Base-by-base conservation (phyloP, 2,329 filamentous ascomycete genomes). In the Zasmidium angulare region DNA sequence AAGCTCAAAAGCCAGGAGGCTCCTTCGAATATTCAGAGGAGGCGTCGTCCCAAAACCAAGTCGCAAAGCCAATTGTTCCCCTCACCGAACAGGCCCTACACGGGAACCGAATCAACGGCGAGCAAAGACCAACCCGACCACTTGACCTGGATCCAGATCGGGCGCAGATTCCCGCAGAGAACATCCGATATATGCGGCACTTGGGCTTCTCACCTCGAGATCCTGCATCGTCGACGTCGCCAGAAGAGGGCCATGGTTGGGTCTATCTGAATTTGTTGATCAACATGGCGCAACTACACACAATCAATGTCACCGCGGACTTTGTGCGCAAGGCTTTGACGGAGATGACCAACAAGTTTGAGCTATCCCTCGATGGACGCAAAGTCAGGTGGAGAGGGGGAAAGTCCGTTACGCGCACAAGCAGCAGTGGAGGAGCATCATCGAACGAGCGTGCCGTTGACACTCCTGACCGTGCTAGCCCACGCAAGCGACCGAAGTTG, bases 271-370 rank as follows among this genome's bases (percentile, higher is more conserved):
- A 95, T 66, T 76, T 96, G 0, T 80, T 96, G 1, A 87, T 88
- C 70, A 92, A 89, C 69, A 83, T 96, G 79, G 91, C 91, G 0
- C 91, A 96, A 74, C 77, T 96, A 19, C 91, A 96, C 68, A 93
- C 92, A 0, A 82, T 95, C 66, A 93, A 91, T 59, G 90, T 96
- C 1, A 92, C 91, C 0, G 82, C 87, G 0, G 86, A 88, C 24
- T 93, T 93, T 67, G 86, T 95, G 43, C 86, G 89, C 59, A 84
- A 84, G 36, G 89, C 91, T 0, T 81, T 96, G 1, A 78, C 80
- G 0, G 85, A 89, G 52, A 84, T 86, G 64, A 93, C 90, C 67
- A 82, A 83, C 20, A 89, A 89, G 66, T 87, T 96, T 53, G 89
- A 96, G 70, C 72, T 96, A 0, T 93, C 90, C 0, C 79, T 79